Evolutionary conservation across 148 eudicot genomes (phyloP).

Genomic region (Diospyros lotus): DNA sequence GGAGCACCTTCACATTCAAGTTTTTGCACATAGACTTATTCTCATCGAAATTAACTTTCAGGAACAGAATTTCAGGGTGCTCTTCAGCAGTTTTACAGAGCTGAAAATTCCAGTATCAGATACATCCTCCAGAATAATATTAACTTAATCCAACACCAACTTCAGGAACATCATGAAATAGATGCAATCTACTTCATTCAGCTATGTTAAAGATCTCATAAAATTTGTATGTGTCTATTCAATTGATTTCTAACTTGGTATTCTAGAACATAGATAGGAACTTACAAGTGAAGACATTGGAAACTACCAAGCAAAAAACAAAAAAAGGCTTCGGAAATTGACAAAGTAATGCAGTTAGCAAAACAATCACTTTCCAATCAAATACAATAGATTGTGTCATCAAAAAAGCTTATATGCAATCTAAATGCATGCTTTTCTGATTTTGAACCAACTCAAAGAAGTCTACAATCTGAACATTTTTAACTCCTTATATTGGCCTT

Average conservation of each 20-base stretch:
- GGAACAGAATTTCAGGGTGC: constrained; percentile 79
- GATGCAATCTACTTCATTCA: neutral
- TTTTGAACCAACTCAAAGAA: neutral
- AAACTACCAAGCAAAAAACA: neutral
- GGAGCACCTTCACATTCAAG: constrained; percentile 96
- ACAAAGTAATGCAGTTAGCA: neutral
- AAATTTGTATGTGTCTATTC: neutral
- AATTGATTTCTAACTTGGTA: neutral
- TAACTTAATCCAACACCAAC: constrained; percentile 5
- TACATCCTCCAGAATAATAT: constrained; percentile 14
- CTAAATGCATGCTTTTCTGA: neutral
- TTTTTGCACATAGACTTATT: constrained; percentile 96
- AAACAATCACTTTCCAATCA: neutral
- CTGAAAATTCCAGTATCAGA: constrained; percentile 35
- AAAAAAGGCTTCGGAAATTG: too few relatives aligned
- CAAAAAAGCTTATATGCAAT: neutral
- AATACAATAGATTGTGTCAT: neutral
- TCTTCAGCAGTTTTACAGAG: constrained; percentile 83
- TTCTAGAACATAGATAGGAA: neutral
- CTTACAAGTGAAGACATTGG: neutral
- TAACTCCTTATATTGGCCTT: neutral
- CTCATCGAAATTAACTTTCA: constrained; percentile 96
- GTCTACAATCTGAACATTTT: too few relatives aligned
- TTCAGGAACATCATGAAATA: constrained; percentile 2
- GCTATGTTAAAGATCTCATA: neutral